Conservation (phyloP, 2,329 filamentous ascomycete genomes). For the Tolypocladium ovalisporum region DNA sequence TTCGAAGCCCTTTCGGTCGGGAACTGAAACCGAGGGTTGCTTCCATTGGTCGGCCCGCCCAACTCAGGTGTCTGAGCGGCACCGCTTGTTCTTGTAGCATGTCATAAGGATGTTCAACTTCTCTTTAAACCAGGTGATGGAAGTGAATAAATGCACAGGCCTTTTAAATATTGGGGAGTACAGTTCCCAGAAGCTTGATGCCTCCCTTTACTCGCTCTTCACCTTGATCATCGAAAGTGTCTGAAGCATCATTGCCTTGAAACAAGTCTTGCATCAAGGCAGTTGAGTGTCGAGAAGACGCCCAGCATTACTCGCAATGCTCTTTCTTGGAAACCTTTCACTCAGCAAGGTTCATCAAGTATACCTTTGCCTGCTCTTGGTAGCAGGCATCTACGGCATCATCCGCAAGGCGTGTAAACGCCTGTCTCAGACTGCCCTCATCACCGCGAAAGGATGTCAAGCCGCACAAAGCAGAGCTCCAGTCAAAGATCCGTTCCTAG, state of each 20-base stretch:
- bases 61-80: not conserved
- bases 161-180: not conserved
- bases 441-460: constrained; percentile 12
- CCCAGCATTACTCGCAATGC: not conserved
- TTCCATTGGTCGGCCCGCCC: not conserved
- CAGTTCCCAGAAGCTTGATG: not conserved
- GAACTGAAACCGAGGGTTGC: not conserved
- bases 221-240: not conserved
- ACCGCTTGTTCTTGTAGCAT: not conserved
- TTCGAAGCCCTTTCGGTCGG: not conserved
- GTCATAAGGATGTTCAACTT: not conserved
- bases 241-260: not conserved
- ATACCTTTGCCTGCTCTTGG: constrained; percentile 5
- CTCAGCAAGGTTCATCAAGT: not conserved
- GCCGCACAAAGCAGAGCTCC: constrained; percentile 10
- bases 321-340: not conserved
- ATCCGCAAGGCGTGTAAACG: constrained; percentile 5
- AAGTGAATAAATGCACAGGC: accelerated
- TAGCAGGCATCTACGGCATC: constrained; percentile 7
- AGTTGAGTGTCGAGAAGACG: not conserved
- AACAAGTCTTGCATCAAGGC: not conserved
- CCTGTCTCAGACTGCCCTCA: constrained; percentile 7
- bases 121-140: no score
- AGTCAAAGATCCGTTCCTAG: constrained; percentile 19
- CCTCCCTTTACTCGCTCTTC: not conserved